Evolutionary conservation across 1,139 yeast genomes (phyloP), one percentile per base, ranked within the genome.

Genomic region (Suhomyces terraborum): DNA sequence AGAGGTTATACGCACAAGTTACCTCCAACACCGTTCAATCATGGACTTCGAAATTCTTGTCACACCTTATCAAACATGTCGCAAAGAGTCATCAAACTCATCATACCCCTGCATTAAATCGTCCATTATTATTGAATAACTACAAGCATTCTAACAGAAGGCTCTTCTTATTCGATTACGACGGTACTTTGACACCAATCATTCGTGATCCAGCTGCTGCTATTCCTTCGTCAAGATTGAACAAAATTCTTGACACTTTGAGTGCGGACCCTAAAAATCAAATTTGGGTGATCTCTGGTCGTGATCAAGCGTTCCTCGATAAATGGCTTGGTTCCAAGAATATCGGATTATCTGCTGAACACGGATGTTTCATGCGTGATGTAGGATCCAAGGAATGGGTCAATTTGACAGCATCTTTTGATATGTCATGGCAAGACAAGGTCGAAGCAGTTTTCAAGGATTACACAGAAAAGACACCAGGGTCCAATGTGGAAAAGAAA

Each of bases 171-270:
- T 91, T 94, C 66, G 99, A 93, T 64, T 93, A 93, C 59, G 99
- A 93, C 61, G 99, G 99, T 21, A 93, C 99, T 0, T 73, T 93
- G 53, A 88, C 98, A 0, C 98, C 98, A 7, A 93, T 93, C 58
- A 98, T 93, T 4, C 78, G 82, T 30, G 98, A 93, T 54, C 99
- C 99, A 1, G 89, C 94, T n/a, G 97, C 98, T 0, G 98, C 98
- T 1, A 86, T 93, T 36, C 99, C 99, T 2, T 82, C 95, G 1
- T 81, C 84, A 8, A 75, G 85, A 51, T 70, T 93, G 38, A 75
- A 80, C 47, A 65, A 70, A 12, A 79, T 85, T 7, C 66, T 94
- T 45, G 73, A 77, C 28, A 67, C 72, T 23, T 71, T 94, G 42
- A 71, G 85, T 2, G 72, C 73, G 3, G 98, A 93, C 59, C 93